These are phyloP conservation scores for Russula griseocarnosa DNA, from an alignment of 768 basidiomycete species.

Conservation along the genomic window DNA sequence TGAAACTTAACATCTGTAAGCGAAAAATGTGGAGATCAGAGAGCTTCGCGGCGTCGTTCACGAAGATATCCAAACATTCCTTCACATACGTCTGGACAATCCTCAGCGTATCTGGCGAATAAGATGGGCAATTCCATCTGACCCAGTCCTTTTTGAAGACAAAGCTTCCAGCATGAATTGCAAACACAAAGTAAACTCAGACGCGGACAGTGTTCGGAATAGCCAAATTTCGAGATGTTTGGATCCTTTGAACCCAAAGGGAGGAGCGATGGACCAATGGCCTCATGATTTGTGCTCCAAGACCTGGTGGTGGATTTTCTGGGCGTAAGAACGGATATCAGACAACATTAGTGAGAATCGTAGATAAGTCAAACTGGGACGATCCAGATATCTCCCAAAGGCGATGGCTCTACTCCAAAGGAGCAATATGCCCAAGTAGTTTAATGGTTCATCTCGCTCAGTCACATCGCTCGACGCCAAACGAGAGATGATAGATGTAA, in stretches of 20 bases:
- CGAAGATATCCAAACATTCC: slow-evolving; percentile 49
- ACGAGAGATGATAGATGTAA: slow-evolving; percentile 8
- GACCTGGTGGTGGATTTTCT: slow-evolving; percentile 14
- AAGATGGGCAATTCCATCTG: slow-evolving; percentile 37
- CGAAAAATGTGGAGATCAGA: slow-evolving; percentile 41
- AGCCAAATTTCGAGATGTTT: slow-evolving; percentile 29
- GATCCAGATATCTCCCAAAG: slow-evolving; percentile 17
- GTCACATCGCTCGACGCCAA: slow-evolving; percentile 1
- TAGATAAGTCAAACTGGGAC: slow-evolving; percentile 8
- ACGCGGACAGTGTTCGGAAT: slow-evolving; percentile 19
- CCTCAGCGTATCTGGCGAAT: slow-evolving; percentile 61
- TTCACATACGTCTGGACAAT: slow-evolving; percentile 52
- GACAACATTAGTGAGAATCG: neutral
- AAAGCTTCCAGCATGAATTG: slow-evolving; percentile 26
- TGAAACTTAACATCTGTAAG: slow-evolving; percentile 49
- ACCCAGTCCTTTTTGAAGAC: neutral
- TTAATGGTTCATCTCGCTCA: slow-evolving; percentile 8
- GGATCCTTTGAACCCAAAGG: neutral
- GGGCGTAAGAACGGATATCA: neutral
- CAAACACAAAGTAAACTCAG: slow-evolving; percentile 26
- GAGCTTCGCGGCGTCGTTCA: slow-evolving; percentile 38
- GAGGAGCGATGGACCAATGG: slow-evolving; percentile 11
- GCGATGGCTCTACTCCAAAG: slow-evolving; percentile 20
- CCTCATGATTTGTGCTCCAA: slow-evolving; percentile 16
- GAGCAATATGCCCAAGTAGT: slow-evolving; percentile 4